These are phyloP conservation scores for Rosellinia necatrix DNA, from an alignment of 2,329 filamentous ascomycete genomes.

Conservation along the genomic window DNA sequence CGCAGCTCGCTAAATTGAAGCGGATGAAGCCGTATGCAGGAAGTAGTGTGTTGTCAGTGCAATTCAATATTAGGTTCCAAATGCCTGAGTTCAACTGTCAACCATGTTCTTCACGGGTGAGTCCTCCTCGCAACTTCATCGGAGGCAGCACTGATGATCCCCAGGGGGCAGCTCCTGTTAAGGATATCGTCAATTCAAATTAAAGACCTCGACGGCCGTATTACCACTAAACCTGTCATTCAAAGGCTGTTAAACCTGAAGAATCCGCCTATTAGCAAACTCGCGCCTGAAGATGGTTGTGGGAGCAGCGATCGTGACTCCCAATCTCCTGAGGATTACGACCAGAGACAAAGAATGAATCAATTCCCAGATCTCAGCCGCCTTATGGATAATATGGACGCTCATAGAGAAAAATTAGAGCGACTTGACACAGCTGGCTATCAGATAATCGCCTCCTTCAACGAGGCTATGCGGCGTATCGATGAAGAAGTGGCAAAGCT, in stretches of 20 bases:
- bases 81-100: slow-evolving; percentile 42
- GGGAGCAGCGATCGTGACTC: background rate
- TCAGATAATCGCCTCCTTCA: slow-evolving; percentile 45
- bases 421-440: slow-evolving; percentile 45
- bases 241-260: slow-evolving; percentile 42
- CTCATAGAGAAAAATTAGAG: slow-evolving; percentile 43
- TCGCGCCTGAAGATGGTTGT: background rate
- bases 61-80: slow-evolving; percentile 41
- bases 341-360: slow-evolving; percentile 2
- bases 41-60: slow-evolving; percentile 44
- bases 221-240: slow-evolving; percentile 39
- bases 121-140: slow-evolving; percentile 15
- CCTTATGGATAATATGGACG: slow-evolving; percentile 43
- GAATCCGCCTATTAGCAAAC: slow-evolving; percentile 17
- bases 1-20: slow-evolving; percentile 1
- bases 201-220: slow-evolving; percentile 20
- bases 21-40: slow-evolving; percentile 42
- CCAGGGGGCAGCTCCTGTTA: slow-evolving; percentile 46
- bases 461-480: slow-evolving; percentile 43
- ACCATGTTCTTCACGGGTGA: slow-evolving; percentile 47
- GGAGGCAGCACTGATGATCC: slow-evolving; percentile 5
- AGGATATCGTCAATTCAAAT: slow-evolving; percentile 38
- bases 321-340: background rate
- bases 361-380: slow-evolving; percentile 33
- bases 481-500: slow-evolving; percentile 43